Evolutionary conservation across 139 green algal genomes (phyloP).

Genomic region (Haematococcus lacustris): DNA sequence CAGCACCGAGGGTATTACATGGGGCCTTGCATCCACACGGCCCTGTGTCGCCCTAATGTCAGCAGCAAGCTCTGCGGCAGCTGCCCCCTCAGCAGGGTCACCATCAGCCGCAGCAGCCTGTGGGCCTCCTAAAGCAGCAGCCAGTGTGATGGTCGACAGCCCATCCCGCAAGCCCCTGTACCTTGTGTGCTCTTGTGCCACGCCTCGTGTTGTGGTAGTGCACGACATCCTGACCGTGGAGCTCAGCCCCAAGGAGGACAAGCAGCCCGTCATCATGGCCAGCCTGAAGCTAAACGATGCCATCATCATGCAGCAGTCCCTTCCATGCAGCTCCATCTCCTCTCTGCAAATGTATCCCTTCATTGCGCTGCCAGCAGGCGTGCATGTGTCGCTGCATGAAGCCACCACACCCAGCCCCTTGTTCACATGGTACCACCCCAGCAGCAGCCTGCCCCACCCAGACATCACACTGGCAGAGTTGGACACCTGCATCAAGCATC

Average conservation of each 20-base stretch:
- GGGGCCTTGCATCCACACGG: slow-evolving; percentile 25
- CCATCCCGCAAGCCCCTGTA: slow-evolving; percentile 44
- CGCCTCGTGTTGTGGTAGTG: too few species aligned
- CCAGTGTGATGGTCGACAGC: slow-evolving; percentile 27
- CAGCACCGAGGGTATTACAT: background rate
- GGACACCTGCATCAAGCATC: slow-evolving; percentile 53
- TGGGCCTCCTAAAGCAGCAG: too few species aligned
- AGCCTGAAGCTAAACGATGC: slow-evolving; percentile 31
- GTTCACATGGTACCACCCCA: slow-evolving; percentile 35
- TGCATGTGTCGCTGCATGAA: slow-evolving; percentile 41
- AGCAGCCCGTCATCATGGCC: slow-evolving; percentile 46
- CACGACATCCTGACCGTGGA: slow-evolving; percentile 45
- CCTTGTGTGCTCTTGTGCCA: too few species aligned
- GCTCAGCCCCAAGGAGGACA: slow-evolving; percentile 42
- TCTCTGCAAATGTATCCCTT: slow-evolving; percentile 54
- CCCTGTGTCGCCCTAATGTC: background rate
- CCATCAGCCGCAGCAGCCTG: too few species aligned
- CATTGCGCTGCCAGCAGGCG: slow-evolving; percentile 39
- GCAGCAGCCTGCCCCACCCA: too few species aligned
- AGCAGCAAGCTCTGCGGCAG: background rate
- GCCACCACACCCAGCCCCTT: slow-evolving; percentile 45
- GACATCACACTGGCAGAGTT: slow-evolving; percentile 40
- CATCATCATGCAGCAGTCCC: slow-evolving; percentile 26
- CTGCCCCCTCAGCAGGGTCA: too few species aligned
- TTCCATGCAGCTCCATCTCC: slow-evolving; percentile 37